Conservation (phyloP, 331 rosid species). For the Quercus lobata region DNA sequence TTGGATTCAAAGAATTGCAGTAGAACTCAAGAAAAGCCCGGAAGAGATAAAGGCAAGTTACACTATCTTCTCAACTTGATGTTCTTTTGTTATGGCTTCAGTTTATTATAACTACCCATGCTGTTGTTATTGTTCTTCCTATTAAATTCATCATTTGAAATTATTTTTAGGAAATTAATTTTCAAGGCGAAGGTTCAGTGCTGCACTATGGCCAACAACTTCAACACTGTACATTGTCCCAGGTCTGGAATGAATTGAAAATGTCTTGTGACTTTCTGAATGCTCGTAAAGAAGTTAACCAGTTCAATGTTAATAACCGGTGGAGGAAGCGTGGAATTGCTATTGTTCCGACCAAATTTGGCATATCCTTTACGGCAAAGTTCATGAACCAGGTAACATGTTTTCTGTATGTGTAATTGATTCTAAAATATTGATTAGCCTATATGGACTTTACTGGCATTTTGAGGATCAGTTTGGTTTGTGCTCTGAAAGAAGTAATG, state of each 20-base stretch:
- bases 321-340: conserved; percentile 96
- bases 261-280: conserved; percentile 63
- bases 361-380: conserved; percentile 82
- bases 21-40: conserved; percentile 74
- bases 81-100: conserved; percentile 7
- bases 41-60: conserved; percentile 72
- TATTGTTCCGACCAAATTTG: conserved; percentile 90
- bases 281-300: conserved; percentile 62
- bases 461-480: not conserved
- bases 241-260: conserved; percentile 76
- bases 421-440: not conserved
- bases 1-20: conserved; percentile 89
- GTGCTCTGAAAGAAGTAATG: not conserved
- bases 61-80: not conserved
- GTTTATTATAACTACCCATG: conserved; percentile 10
- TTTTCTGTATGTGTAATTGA: not conserved
- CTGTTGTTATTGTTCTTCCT: conserved; percentile 9
- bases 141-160: conserved; percentile 19
- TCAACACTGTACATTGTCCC: conserved; percentile 63
- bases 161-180: conserved; percentile 68
- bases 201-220: conserved; percentile 78
- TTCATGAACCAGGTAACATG: conserved; percentile 81
- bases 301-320: conserved; percentile 65
- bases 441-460: not conserved
- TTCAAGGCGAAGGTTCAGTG: conserved; percentile 86